Base-by-base conservation (phyloP, 108 stramenopile genomes). In the Skeletonema marinoi region DNA sequence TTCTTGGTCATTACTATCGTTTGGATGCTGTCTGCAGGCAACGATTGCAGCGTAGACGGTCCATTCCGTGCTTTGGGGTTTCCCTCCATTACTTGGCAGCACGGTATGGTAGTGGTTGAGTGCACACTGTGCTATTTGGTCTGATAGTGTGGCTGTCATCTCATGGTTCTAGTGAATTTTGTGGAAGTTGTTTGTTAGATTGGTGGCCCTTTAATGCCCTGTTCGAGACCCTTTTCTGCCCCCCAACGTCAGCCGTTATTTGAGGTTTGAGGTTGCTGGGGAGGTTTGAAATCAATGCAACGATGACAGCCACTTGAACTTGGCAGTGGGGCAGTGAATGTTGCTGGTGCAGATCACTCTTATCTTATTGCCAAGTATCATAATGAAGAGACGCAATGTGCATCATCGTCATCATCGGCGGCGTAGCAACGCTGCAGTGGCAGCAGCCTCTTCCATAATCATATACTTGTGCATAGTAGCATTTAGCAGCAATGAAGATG, bases 21-120 rank as follows among this genome's bases (percentile, higher is more conserved):
- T 51, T 9, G 32, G 41, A 64, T 58, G 35, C 6, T 44, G 71
- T 59, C 68, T 69, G 44, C 46, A 70, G 16, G 91, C 92, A 4
- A 96, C 90, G n/a, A 96, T 85, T 25, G 96, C 91, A 35, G 92
- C 89, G 79, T 85, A 94, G 8, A 94, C 93, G 0, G 93, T 94
- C 93, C 92, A 96, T 85, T 96, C 96, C 41, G 71, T 54, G 19
- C 78, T 66, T 12, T 86, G 86, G n/a, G 94, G 92, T 70, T 93
- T 96, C 1, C 89, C 91, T 60, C 88, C 87, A 41, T 83, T 88
- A 46, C 73, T 78, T 31, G 86, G 82, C 7, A 92, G 61, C 6
- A 60, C 60, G 29, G 78, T 44, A 13, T 79, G 56, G 77, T 90
- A 93, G 73, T 92, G 94, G 30, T 87, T 38, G 13, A 93, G 66